Evolutionary conservation across 768 basidiomycete species (phyloP).

Genomic region (Grammothele lineata): DNA sequence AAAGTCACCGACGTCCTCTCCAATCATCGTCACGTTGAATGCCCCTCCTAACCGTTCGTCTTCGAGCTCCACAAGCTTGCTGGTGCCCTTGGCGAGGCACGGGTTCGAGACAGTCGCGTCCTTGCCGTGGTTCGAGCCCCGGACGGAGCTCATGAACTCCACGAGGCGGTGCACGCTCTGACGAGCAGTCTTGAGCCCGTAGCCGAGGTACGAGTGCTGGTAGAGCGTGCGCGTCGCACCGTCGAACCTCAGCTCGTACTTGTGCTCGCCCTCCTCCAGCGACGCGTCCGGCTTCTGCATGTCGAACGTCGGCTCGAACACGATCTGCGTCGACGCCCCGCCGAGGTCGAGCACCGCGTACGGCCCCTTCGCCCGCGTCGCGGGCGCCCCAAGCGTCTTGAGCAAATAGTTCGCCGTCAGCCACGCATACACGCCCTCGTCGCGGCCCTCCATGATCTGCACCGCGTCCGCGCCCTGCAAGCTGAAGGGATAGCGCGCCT

Average conservation of each 20-base stretch:
- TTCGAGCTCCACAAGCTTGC: slow-evolving; percentile 59
- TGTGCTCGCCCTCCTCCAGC: slow-evolving; percentile 84
- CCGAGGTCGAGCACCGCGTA: slow-evolving; percentile 95
- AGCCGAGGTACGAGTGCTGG: slow-evolving; percentile 97
- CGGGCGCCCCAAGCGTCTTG: slow-evolving; percentile 51
- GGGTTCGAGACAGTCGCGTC: slow-evolving; percentile 61
- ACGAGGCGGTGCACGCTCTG: slow-evolving; percentile 84
- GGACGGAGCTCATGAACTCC: slow-evolving; percentile 70
- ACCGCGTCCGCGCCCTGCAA: slow-evolving; percentile 62
- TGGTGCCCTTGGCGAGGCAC: slow-evolving; percentile 70
- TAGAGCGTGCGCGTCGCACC: slow-evolving; percentile 73
- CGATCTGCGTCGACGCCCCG: slow-evolving; percentile 96
- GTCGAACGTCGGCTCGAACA: slow-evolving; percentile 80
- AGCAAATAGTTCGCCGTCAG: slow-evolving; percentile 95
- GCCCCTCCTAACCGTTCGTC: slow-evolving; percentile 33
- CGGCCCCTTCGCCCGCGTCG: slow-evolving; percentile 33
- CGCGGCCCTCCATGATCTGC: slow-evolving; percentile 90
- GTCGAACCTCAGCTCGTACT: slow-evolving; percentile 77
- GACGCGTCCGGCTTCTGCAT: slow-evolving; percentile 29
- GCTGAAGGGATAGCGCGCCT: slow-evolving; percentile 62
- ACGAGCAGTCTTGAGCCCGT: slow-evolving; percentile 88
- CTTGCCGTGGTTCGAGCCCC: slow-evolving; percentile 17
- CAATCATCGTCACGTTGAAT: slow-evolving; percentile 80
- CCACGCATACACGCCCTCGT: slow-evolving; percentile 99
- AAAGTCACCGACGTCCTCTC: slow-evolving; percentile 77